phyloP scores from a whole-genome alignment of 345 rosid species.

The Aquilaria yunnanensis region DNA sequence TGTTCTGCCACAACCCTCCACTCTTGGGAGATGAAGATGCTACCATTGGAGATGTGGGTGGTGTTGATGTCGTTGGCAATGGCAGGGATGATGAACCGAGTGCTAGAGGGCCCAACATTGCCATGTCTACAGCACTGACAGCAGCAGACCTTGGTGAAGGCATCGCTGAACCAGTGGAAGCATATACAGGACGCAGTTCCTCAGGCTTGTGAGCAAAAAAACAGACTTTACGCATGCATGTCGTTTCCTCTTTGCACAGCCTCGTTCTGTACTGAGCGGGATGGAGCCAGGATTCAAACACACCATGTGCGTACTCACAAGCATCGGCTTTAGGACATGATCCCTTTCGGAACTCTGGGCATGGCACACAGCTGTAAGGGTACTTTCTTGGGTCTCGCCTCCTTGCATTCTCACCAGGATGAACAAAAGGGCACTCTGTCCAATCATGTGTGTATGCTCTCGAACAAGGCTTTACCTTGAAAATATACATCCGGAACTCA shows the following conservation, averaged over 20 bases:
- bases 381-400: conserved; percentile 94
- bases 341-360: conserved; percentile 97
- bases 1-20: conserved; percentile 77
- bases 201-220: conserved; percentile 93
- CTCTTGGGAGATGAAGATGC: conserved; percentile 68
- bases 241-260: conserved; percentile 94
- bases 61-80: conserved; percentile 54
- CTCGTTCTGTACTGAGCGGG: conserved; percentile 94
- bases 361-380: conserved; percentile 92
- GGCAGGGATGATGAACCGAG: conserved; percentile 48
- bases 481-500: conserved; percentile 90
- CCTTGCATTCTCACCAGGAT: conserved; percentile 98
- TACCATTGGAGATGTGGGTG: conserved; percentile 72
- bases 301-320: conserved; percentile 95
- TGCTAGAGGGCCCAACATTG: conserved; percentile 46
- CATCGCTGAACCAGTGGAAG: conserved; percentile 95
- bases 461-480: conserved; percentile 96
- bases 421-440: conserved; percentile 99
- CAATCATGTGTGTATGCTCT: conserved; percentile 98
- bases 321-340: conserved; percentile 83
- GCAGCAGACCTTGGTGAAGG: conserved; percentile 75
- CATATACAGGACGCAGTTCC: conserved; percentile 86
- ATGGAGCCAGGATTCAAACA: conserved; percentile 98
- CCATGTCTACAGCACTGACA: conserved; percentile 50
- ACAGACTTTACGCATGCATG: conserved; percentile 86